Percentiles rank a stretch among this genome's conserved stretches.
Conservation (phyloP, 495 filamentous ascomycete genomes). For the Penicillium canescens region DNA sequence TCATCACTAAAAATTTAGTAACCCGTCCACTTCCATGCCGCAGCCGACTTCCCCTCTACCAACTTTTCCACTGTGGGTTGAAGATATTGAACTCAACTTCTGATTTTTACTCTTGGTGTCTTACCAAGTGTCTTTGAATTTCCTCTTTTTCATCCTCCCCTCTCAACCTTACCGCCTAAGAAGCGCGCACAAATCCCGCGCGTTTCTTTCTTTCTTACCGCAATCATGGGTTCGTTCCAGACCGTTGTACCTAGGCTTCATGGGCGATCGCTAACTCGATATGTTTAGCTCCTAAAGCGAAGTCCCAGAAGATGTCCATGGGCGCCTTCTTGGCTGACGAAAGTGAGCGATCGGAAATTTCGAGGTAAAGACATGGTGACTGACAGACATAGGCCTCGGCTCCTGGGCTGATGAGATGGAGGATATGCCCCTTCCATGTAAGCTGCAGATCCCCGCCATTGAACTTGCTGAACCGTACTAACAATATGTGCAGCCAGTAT, state of each 20-base stretch:
- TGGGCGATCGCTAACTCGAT: constrained; percentile 20
- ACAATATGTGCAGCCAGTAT: constrained; percentile 40
- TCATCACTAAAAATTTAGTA: constrained; percentile 52
- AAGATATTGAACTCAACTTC: constrained; percentile 13
- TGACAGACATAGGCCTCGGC: constrained; percentile 69
- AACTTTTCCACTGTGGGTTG: constrained; percentile 39
- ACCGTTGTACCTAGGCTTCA: constrained; percentile 20
- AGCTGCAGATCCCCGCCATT: constrained; percentile 30
- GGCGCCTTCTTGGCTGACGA: constrained; percentile 86
- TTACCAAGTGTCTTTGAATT: constrained; percentile 15
- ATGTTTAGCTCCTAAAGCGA: constrained; percentile 63
- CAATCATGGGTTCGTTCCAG: constrained; percentile 82
- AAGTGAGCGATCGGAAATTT: constrained; percentile 55
- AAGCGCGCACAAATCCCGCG: constrained; percentile 50
- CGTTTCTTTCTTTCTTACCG: constrained; percentile 52
- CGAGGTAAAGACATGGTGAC: constrained; percentile 16
- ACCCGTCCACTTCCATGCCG: constrained; percentile 33
- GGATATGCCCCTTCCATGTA: constrained; percentile 73
- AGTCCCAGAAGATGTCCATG: constrained; percentile 91
- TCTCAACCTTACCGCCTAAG: constrained; percentile 24
- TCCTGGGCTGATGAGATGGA: constrained; percentile 99
- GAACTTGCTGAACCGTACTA: constrained; percentile 12
- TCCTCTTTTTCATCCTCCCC: constrained; percentile 20
- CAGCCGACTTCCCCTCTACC: constrained; percentile 43
- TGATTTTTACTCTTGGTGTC: constrained; percentile 14